Percentiles rank a stretch among this genome's conserved stretches.
phyloP scores from a whole-genome alignment of 768 basidiomycete species.

The Suillus paluster region DNA sequence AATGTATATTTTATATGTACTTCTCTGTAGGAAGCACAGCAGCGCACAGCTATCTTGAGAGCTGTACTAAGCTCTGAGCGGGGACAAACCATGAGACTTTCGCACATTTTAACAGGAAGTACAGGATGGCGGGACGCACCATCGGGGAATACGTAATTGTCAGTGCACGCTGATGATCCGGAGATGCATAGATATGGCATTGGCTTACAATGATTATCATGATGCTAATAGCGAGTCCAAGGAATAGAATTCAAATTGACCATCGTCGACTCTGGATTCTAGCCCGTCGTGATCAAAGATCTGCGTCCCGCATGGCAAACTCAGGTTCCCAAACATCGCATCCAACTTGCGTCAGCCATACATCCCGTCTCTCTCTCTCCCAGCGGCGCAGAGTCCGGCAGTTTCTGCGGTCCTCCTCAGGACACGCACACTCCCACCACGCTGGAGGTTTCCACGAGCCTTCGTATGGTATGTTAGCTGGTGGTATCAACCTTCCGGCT shows the following conservation, averaged over 20 bases:
- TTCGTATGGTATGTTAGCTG: constrained; percentile 28
- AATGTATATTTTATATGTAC: not conserved
- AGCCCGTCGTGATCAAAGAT: not conserved
- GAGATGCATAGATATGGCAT: not conserved
- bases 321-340: constrained; percentile 49
- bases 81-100: not conserved
- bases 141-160: not conserved
- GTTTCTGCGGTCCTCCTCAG: constrained; percentile 25
- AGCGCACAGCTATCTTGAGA: not conserved
- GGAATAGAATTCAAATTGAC: not conserved
- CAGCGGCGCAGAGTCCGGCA: constrained; percentile 37
- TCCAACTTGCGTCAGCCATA: constrained; percentile 51
- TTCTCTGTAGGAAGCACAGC: not conserved
- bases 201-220: not conserved
- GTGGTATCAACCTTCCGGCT: constrained; percentile 14
- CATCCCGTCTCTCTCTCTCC: constrained; percentile 46
- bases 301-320: not conserved
- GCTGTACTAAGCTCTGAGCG: not conserved
- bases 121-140: not conserved
- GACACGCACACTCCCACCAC: constrained; percentile 38
- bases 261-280: not conserved
- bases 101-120: not conserved
- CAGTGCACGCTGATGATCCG: not conserved
- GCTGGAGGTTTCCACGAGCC: constrained; percentile 38
- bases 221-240: not conserved